A percentile compares a stretch with the other conserved stretches of the same genome.
Evolutionary conservation across 2,329 filamentous ascomycete species (phyloP).

Genomic region (Tetracladium maxilliforme): DNA sequence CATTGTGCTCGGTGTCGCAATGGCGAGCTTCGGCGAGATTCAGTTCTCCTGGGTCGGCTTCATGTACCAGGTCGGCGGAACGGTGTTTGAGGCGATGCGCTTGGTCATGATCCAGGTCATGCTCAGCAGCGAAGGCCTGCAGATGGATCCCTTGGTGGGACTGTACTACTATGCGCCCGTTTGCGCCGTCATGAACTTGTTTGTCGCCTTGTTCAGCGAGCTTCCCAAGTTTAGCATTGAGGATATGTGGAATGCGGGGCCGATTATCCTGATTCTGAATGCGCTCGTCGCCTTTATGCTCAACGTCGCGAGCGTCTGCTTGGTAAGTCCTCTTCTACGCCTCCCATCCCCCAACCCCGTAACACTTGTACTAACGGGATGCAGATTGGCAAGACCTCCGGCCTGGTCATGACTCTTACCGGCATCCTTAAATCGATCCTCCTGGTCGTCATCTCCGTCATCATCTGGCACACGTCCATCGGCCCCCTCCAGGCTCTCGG

Average conservation of each 20-base stretch:
- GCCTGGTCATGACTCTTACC: slow-evolving; percentile 71
- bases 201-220: slow-evolving; percentile 57
- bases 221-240: slow-evolving; percentile 47
- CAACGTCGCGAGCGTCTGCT: slow-evolving; percentile 74
- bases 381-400: slow-evolving; percentile 79
- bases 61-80: slow-evolving; percentile 58
- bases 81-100: slow-evolving; percentile 67
- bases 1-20: slow-evolving; percentile 34
- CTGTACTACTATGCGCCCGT: slow-evolving; percentile 84
- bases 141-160: slow-evolving; percentile 77
- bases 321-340: slow-evolving; percentile 38
- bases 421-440: slow-evolving; percentile 83
- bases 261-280: slow-evolving; percentile 53
- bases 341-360: slow-evolving; percentile 1
- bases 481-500: slow-evolving; percentile 59
- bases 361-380: slow-evolving; percentile 1
- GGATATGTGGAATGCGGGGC: slow-evolving; percentile 52
- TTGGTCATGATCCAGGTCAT: slow-evolving; percentile 78
- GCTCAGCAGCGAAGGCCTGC: slow-evolving; percentile 54
- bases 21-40: slow-evolving; percentile 48
- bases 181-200: slow-evolving; percentile 66
- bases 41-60: slow-evolving; percentile 52
- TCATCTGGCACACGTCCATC: slow-evolving; percentile 65
- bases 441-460: slow-evolving; percentile 60
- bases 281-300: slow-evolving; percentile 67